Evolutionary conservation across 345 rosid genomes (phyloP), one percentile per base, ranked within the genome.

Genomic region (Lumnitzera littorea): DNA sequence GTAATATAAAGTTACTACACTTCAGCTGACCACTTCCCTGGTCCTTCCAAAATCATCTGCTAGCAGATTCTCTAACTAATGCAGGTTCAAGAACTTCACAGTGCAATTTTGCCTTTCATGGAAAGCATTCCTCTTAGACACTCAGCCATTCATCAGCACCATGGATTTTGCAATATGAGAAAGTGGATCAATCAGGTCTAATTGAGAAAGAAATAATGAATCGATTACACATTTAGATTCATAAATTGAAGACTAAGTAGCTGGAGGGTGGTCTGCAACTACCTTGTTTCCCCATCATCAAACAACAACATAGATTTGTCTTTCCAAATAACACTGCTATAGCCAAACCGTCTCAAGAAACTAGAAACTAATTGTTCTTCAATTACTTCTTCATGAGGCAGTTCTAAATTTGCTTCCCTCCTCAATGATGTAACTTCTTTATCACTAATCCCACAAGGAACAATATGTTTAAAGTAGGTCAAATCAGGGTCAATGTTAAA

Each of bases 371-470:
- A 75, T 62, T 90, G 95, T 53, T 84, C 90, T 60, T 86, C 84
- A 62, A 94, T 74, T 36, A 72, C 80, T 63, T 83, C 85, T 62
- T 94, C 95, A 4, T 80, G 67, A 53, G 90, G 97, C 80, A 90
- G 80, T 55, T 24, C 62, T 15, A 46, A 55, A 64, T 77, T 69
- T 46, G 86, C 75, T 84, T 89, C 98, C 75, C 73, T 85, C 71
- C 80, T 78, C 83, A 81, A 77, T 16, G 97, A 80, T 10, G 95
- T 86, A 54, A 90, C 96, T 57, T 79, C 86, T 75, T 94, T 92
- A 74, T 81, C 84, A 23, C 83, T 82, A 69, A 90, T 92, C 63
- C 99, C 95, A 67, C 97, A 90, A 55, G 99, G 96, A 55, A 94
- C 91, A 15, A 90, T 90, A 62, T 84, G 85, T 76, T 90, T 83